phyloP scores from a whole-genome alignment of 441 rosid genomes.

The Brassica balearica region DNA sequence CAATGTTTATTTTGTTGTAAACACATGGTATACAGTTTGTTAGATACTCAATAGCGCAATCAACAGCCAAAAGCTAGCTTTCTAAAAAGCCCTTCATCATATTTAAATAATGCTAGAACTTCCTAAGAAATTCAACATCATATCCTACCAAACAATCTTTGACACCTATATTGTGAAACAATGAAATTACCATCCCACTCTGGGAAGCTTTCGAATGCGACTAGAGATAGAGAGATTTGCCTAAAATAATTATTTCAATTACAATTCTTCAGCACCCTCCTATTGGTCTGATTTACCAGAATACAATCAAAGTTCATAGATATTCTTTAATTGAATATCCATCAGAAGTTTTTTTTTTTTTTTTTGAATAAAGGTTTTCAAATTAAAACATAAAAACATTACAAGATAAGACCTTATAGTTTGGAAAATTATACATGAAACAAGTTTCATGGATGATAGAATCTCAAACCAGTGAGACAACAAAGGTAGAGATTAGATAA shows the following conservation, averaged over 20 bases:
- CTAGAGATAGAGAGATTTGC: conserved; percentile 2
- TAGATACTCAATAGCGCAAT: background rate
- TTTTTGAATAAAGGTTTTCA: too few relatives aligned
- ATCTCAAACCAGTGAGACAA: too few relatives aligned
- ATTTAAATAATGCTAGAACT: conserved; percentile 4
- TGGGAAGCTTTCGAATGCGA: conserved; percentile 24
- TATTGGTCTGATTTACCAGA: background rate
- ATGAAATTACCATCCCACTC: conserved; percentile 10
- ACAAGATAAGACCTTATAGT: too few relatives aligned
- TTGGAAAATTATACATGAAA: too few relatives aligned
- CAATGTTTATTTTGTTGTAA: background rate
- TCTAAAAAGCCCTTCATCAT: conserved; percentile 13
- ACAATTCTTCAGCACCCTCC: background rate
- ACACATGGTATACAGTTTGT: background rate
- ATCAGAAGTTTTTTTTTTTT: too few relatives aligned
- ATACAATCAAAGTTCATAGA: background rate
- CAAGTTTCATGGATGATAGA: too few relatives aligned
- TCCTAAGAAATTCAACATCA: conserved; percentile 25
- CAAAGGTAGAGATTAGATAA: too few relatives aligned
- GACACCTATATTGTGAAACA: background rate
- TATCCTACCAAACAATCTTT: conserved; percentile 35
- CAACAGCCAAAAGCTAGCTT: background rate
- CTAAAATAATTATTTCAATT: too few relatives aligned
- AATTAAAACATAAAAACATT: too few relatives aligned
- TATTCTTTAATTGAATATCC: background rate